A percentile compares a stretch with the other conserved stretches of the same genome.
Evolutionary conservation across 2,329 filamentous ascomycete species (phyloP).

Genomic region (Colletotrichum orbiculare): DNA sequence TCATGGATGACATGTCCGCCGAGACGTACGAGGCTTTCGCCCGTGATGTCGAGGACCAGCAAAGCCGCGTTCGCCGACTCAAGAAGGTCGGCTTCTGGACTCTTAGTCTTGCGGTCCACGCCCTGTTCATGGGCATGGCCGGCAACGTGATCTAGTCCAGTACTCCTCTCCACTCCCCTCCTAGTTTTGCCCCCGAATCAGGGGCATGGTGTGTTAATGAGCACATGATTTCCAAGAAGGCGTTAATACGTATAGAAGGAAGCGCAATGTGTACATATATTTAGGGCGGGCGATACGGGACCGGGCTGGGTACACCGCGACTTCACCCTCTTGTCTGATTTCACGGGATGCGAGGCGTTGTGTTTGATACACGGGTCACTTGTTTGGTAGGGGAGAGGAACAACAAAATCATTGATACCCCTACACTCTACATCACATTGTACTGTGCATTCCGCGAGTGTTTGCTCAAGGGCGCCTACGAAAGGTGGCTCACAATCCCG

Average conservation of each 20-base stretch:
- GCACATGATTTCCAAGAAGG: constrained; percentile 29
- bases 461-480: not conserved
- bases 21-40: constrained; percentile 97
- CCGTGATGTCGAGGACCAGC: constrained; percentile 87
- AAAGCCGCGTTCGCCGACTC: constrained; percentile 85
- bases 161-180: constrained; percentile 12
- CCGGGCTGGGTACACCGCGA: not conserved
- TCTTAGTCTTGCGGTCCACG: constrained; percentile 89
- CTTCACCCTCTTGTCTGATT: constrained; percentile 1
- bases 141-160: constrained; percentile 73
- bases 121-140: constrained; percentile 93
- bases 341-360: constrained; percentile 23
- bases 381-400: constrained; percentile 16
- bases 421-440: not conserved
- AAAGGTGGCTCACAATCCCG: not conserved
- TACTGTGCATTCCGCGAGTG: not conserved
- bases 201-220: constrained; percentile 31
- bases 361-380: constrained; percentile 10
- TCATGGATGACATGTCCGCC: constrained; percentile 92
- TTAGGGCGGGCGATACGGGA: constrained; percentile 1
- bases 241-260: constrained; percentile 29
- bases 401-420: constrained; percentile 35
- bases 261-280: constrained; percentile 24
- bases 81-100: constrained; percentile 99
- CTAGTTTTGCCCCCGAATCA: constrained; percentile 1